Conservation (phyloP, 768 basidiomycete genomes). For the Xerocomellus intermedius region DNA sequence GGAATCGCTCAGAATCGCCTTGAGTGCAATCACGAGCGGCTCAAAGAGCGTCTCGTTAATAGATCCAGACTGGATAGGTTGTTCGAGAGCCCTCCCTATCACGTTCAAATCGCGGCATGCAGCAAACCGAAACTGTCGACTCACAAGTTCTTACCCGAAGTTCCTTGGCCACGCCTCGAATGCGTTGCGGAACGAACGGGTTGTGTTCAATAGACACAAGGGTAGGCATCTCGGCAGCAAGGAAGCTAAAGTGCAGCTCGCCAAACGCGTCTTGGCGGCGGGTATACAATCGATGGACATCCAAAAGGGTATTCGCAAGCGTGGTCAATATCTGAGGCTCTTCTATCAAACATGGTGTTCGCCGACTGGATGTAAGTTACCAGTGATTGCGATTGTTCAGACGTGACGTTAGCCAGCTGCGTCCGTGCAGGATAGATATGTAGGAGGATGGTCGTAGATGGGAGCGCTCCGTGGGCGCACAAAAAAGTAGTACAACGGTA, state of each 20-base stretch:
- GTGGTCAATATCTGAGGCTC: conserved; percentile 40
- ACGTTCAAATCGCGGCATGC: conserved; percentile 74
- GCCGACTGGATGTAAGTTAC: conserved; percentile 58
- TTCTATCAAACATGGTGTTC: conserved; percentile 57
- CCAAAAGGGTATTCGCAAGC: conserved; percentile 52
- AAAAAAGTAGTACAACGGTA: conserved; percentile 59
- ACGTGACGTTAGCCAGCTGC: conserved; percentile 43
- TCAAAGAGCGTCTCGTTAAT: conserved; percentile 54
- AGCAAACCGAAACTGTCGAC: conserved; percentile 66
- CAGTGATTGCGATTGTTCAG: conserved; percentile 40
- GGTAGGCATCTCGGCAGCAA: conserved; percentile 63
- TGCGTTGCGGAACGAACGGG: conserved; percentile 43
- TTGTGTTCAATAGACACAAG: conserved; percentile 74
- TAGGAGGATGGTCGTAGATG: conserved; percentile 67
- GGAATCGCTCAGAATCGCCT: conserved; percentile 62
- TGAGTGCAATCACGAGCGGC: conserved; percentile 63
- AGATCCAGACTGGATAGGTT: conserved; percentile 49
- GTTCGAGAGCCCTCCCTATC: conserved; percentile 67
- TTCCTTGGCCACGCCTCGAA: conserved; percentile 47
- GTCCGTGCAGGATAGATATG: conserved; percentile 83
- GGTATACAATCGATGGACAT: conserved; percentile 68
- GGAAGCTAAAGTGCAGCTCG: conserved; percentile 60
- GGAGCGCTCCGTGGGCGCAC: conserved; percentile 63
- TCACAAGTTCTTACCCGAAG: conserved; percentile 62
- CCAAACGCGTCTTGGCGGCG: conserved; percentile 66